Percentiles rank a stretch among this genome's conserved stretches.
Conservation (phyloP, 352 stramenopile genomes). For the Phytophthora constricta region DNA sequence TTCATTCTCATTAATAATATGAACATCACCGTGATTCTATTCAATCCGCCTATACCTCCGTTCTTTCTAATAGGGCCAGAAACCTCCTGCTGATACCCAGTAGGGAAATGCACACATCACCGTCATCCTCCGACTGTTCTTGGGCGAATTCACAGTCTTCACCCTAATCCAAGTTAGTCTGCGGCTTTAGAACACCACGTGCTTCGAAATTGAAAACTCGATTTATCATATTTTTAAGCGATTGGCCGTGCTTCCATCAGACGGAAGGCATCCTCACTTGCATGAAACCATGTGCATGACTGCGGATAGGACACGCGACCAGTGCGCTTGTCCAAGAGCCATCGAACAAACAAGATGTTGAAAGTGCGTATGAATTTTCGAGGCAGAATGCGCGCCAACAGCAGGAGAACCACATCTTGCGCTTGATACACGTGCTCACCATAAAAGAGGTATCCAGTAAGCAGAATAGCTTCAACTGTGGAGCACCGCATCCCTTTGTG, state of each 20-base stretch:
- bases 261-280: conserved; percentile 19
- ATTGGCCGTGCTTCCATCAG: conserved; percentile 11
- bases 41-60: too few species aligned
- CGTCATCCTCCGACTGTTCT: too few species aligned
- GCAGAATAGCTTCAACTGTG: conserved; percentile 16
- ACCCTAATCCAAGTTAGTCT: not conserved
- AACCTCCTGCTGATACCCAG: too few species aligned
- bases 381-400: conserved; percentile 21
- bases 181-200: not conserved
- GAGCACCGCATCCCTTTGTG: conserved; percentile 10
- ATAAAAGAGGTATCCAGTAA: conserved; percentile 26
- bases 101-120: too few species aligned
- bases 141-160: too few species aligned
- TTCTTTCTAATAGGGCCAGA: too few species aligned
- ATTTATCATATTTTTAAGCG: too few species aligned
- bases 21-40: too few species aligned
- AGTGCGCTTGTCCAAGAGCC: conserved; percentile 14
- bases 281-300: conserved; percentile 20
- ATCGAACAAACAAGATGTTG: conserved; percentile 31
- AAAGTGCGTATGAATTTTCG: conserved; percentile 26
- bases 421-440: conserved; percentile 28
- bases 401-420: conserved; percentile 22
- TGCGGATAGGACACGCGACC: conserved; percentile 18
- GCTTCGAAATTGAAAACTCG: not conserved
- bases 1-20: too few species aligned